Base-by-base conservation (phyloP, 2,329 filamentous ascomycete species). In the Rhytidhysteron rufulum region DNA sequence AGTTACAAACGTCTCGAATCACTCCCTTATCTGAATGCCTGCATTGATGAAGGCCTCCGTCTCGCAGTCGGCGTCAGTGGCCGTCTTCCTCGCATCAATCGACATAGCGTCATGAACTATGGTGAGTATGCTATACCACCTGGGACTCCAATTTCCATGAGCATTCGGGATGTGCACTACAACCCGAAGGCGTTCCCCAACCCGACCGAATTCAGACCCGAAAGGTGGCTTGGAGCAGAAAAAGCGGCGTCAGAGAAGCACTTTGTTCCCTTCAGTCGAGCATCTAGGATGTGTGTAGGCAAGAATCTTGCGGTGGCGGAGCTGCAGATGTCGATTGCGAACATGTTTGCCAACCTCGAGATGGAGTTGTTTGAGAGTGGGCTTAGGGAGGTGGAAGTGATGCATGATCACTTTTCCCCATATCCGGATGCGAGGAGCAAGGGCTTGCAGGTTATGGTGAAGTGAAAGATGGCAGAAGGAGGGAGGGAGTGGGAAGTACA, bases 311-410 rank as follows among this genome's bases (percentile, higher is more conserved):
- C 48, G 18, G 48, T 20, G 42, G 29, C 39, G 27, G 42, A 35
- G 18, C 34, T 22, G 18, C 30, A 31, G 27, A 31, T 31, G 36
- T 7, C 21, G 19, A 39, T 50, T 27, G 41, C 40, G 17, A 45
- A 49, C 39, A 24, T 50, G 15, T 42, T 50, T 37, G 33, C 35
- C 6, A 42, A 34, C 31, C 46, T 44, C 31, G 41, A 50, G 15
- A 33, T 50, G 3, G 36, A 41, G 34, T 24, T 45, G 4, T 41
- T 40, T 13, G 40, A 38, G 8, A 36, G 30, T 22, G 34, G 41
- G 32, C 33, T 31, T 34, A 34, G 10, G 27, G 43, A 44, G 37
- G 33, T 42, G 20, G 35, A 39, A 22, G 35, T 49, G 39, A 39
- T 34, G 17, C 34, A 47, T 43, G 40, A 47, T 31, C 34, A 29